A percentile compares a stretch with the other conserved stretches of the same genome.
Conservation (phyloP, 768 basidiomycete genomes). For the Tephrocybe sp. region DNA sequence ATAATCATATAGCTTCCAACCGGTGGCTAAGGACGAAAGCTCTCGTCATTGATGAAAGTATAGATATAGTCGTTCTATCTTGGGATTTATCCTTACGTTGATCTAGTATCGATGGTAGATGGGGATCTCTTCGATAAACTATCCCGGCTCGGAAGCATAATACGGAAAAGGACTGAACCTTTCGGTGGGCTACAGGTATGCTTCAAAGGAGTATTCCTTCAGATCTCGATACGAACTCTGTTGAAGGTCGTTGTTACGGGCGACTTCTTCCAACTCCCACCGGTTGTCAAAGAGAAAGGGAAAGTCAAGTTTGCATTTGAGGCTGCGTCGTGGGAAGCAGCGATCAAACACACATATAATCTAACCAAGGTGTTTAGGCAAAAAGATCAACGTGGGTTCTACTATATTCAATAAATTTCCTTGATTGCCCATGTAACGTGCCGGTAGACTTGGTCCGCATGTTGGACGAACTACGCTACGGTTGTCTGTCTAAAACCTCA, state of each 20-base stretch:
- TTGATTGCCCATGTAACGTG: not conserved
- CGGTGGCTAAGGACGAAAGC: constrained; percentile 87
- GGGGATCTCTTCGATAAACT: constrained; percentile 92
- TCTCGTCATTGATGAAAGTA: constrained; percentile 81
- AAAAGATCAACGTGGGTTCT: constrained; percentile 66
- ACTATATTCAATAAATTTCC: not conserved
- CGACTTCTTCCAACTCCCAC: constrained; percentile 98
- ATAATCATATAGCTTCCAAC: constrained; percentile 77
- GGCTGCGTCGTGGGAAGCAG: constrained; percentile 69
- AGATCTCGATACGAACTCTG: not conserved
- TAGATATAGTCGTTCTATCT: not conserved
- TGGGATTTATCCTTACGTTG: constrained; percentile 1
- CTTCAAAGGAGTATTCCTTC: not conserved
- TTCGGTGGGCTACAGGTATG: constrained; percentile 93
- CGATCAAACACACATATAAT: constrained; percentile 83
- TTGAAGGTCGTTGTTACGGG: constrained; percentile 84
- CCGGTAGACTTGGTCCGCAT: constrained; percentile 83
- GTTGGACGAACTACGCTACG: constrained; percentile 98
- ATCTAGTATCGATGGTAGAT: constrained; percentile 94
- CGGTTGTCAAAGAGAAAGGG: constrained; percentile 65
- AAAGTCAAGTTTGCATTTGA: constrained; percentile 90
- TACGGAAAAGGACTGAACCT: constrained; percentile 62
- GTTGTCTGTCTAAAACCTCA: constrained; percentile 60
- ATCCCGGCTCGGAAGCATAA: constrained; percentile 57
- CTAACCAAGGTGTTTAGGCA: constrained; percentile 95